Conservation (phyloP, 352 stramenopile species). For the Phytophthora litchii region DNA sequence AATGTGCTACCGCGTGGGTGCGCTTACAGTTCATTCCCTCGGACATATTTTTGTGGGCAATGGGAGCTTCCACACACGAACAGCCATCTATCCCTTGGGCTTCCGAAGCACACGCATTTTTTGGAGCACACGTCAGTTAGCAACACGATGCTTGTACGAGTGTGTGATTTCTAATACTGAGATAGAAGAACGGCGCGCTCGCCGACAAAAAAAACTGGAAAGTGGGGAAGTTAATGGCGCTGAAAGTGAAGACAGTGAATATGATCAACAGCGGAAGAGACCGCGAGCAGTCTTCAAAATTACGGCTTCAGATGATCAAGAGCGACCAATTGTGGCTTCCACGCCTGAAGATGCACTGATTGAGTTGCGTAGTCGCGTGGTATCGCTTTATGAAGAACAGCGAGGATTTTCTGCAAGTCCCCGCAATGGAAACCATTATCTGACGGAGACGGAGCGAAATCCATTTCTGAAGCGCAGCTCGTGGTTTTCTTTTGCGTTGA, state of each 20-base stretch:
- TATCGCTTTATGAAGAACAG: slow-evolving; percentile 76
- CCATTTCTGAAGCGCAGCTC: slow-evolving; percentile 77
- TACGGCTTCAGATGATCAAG: slow-evolving; percentile 69
- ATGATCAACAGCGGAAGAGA: slow-evolving; percentile 22
- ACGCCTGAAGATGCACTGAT: slow-evolving; percentile 74
- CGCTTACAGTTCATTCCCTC: slow-evolving; percentile 82
- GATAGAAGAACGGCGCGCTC: slow-evolving; percentile 55
- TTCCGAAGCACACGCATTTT: slow-evolving; percentile 94
- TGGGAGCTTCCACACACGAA: slow-evolving; percentile 85
- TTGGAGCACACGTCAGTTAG: slow-evolving; percentile 79
- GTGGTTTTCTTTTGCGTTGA: slow-evolving; percentile 82
- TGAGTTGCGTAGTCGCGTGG: slow-evolving; percentile 70
- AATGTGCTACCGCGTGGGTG: slow-evolving; percentile 69
- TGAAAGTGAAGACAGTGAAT: slow-evolving; percentile 10
- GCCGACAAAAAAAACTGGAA: slow-evolving; percentile 23
- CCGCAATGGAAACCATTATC: slow-evolving; percentile 2
- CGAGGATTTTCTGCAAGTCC: slow-evolving; percentile 39
- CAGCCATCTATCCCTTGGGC: slow-evolving; percentile 89
- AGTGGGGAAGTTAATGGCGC: background rate
- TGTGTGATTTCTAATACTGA: slow-evolving; percentile 87
- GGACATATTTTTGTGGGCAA: slow-evolving; percentile 81
- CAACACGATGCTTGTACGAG: slow-evolving; percentile 89
- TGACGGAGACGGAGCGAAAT: slow-evolving; percentile 47
- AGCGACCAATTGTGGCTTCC: slow-evolving; percentile 47
- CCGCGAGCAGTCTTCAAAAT: slow-evolving; percentile 76